These are phyloP conservation scores for Stephanodiscus triporus DNA, from an alignment of 108 stramenopile species.

Conservation along the genomic window DNA sequence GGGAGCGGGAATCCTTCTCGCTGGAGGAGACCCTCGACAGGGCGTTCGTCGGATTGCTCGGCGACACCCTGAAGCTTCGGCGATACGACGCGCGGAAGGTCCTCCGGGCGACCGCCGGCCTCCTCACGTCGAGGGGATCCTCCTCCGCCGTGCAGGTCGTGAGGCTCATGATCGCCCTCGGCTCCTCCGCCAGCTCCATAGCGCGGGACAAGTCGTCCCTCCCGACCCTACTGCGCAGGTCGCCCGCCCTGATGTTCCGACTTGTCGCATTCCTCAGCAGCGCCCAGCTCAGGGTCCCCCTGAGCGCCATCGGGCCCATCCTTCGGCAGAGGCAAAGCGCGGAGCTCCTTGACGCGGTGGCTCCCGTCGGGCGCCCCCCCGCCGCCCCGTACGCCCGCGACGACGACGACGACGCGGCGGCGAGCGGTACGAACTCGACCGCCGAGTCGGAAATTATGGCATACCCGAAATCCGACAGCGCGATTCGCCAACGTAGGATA, in stretches of 20 bases:
- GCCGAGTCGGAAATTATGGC: conserved; percentile 28
- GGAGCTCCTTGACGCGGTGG: conserved; percentile 66
- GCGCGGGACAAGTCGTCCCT: conserved; percentile 73
- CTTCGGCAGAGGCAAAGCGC: conserved; percentile 55
- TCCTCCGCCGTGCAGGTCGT: conserved; percentile 66
- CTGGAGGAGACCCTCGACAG: conserved; percentile 62
- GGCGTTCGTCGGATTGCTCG: conserved; percentile 51
- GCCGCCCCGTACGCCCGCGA: conserved; percentile 4
- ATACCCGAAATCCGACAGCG: conserved; percentile 27
- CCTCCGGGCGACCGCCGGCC: conserved; percentile 61
- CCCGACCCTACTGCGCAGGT: conserved; percentile 61
- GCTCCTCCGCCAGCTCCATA: conserved; percentile 61
- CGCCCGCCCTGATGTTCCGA: conserved; percentile 75
- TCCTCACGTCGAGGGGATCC: conserved; percentile 70
- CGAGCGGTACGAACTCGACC: conserved; percentile 6
- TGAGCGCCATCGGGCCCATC: conserved; percentile 66
- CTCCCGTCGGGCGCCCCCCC: conserved; percentile 43
- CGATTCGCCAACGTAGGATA: conserved; percentile 38
- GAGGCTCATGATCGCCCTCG: conserved; percentile 60
- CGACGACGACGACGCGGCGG: not conserved
- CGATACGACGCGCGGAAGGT: conserved; percentile 77
- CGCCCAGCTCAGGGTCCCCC: conserved; percentile 63
- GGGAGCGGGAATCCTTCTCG: conserved; percentile 45
- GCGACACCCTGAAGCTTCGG: conserved; percentile 55
- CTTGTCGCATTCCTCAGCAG: conserved; percentile 73